Evolutionary conservation across 2,329 filamentous ascomycete genomes (phyloP).

Genomic region (Colletotrichum euphorbiae): DNA sequence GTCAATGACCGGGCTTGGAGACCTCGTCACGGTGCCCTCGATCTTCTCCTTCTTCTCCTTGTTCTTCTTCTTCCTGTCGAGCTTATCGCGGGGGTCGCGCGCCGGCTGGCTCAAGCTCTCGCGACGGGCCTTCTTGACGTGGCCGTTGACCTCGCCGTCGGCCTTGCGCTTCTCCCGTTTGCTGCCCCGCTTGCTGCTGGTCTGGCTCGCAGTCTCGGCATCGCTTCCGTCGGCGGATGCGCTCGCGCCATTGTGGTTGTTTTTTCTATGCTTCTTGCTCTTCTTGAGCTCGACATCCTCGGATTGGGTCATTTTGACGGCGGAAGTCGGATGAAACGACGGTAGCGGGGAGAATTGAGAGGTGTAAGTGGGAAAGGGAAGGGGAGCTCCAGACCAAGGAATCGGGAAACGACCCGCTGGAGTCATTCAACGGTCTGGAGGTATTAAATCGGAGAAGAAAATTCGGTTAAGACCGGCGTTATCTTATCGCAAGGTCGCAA

Average conservation of each 20-base stretch:
- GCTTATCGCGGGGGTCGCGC: constrained; percentile 69
- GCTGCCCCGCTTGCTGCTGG: constrained; percentile 35
- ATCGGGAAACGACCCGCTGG: constrained; percentile 24
- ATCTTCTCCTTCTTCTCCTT: constrained; percentile 49
- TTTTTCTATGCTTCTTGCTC: constrained; percentile 47
- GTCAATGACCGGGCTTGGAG: constrained; percentile 66
- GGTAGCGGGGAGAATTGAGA: constrained; percentile 41
- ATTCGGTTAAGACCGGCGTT: constrained; percentile 34
- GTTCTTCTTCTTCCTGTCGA: constrained; percentile 48
- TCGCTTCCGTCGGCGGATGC: constrained; percentile 27
- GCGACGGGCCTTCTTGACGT: constrained; percentile 50
- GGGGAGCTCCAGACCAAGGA: constrained; percentile 14
- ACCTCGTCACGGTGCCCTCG: constrained; percentile 46
- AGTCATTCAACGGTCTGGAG: constrained; percentile 13
- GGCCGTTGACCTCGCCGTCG: constrained; percentile 48
- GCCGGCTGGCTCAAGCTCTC: constrained; percentile 70
- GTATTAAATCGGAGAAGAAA: constrained; percentile 35
- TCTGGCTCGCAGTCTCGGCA: constrained; percentile 39
- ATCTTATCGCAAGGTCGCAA: constrained; percentile 34
- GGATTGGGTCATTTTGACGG: constrained; percentile 46
- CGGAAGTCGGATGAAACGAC: not conserved
- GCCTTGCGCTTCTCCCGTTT: constrained; percentile 42
- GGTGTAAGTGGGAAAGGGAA: constrained; percentile 24
- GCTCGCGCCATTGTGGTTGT: constrained; percentile 45
- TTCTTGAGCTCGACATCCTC: constrained; percentile 47